A percentile compares a stretch with the other conserved stretches of the same genome.
These are phyloP conservation scores for Silene latifolia DNA, from an alignment of 148 eudicot genomes.

Conservation along the genomic window DNA sequence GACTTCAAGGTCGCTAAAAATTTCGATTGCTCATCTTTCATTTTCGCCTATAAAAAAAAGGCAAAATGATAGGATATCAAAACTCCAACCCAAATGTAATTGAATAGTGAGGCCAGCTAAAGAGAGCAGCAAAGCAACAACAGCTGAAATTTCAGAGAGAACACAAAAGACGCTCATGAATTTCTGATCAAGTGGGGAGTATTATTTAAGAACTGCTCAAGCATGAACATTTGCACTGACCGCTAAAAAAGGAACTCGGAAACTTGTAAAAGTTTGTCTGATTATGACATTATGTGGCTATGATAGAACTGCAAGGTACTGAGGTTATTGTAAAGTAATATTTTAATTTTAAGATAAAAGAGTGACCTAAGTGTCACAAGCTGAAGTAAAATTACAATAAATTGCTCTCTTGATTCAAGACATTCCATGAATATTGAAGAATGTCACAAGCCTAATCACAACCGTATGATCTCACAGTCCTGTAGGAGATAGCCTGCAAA, in stretches of 20 bases:
- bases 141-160: not conserved
- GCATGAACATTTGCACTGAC: not conserved
- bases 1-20: constrained; percentile 62
- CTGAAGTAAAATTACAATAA: not conserved
- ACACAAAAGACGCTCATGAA: not conserved
- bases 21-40: constrained; percentile 90
- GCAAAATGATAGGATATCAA: not conserved
- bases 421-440: not conserved
- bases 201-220: not conserved
- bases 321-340: not conserved
- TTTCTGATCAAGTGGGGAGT: not conserved
- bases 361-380: not conserved
- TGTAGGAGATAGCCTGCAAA: not conserved
- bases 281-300: not conserved
- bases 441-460: constrained; percentile 1
- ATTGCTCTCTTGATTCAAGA: not conserved
- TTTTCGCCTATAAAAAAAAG: constrained; percentile 66
- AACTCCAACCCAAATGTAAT: not conserved
- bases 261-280: no score
- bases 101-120: not conserved
- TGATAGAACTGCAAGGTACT: not conserved
- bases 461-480: not conserved
- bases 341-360: not conserved
- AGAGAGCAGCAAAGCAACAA: not conserved
- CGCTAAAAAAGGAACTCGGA: not conserved